Evolutionary conservation across 371 early-diverging fungal species (phyloP).

Genomic region (Cokeromyces recurvatus): DNA sequence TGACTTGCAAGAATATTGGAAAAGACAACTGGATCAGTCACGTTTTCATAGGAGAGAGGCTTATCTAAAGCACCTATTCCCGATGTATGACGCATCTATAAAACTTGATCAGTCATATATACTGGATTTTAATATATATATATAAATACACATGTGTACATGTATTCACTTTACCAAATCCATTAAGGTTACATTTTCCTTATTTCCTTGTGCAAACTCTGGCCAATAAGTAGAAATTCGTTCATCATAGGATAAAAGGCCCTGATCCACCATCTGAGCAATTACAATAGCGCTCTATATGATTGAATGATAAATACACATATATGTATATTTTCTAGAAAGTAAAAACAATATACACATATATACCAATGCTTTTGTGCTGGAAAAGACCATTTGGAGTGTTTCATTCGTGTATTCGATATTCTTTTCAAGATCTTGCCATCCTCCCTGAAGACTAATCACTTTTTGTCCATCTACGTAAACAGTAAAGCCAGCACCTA

Average conservation of each 20-base stretch:
- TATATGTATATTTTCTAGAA: neutral
- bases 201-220: constrained; percentile 70
- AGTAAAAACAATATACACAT: no score
- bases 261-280: constrained; percentile 58
- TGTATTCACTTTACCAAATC: constrained; percentile 33
- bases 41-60: constrained; percentile 25
- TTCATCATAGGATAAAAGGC: constrained; percentile 49
- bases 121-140: neutral
- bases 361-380: constrained; percentile 55
- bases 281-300: constrained; percentile 46
- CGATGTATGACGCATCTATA: constrained; percentile 56
- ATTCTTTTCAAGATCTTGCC: constrained; percentile 39
- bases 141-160: neutral
- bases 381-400: constrained; percentile 65
- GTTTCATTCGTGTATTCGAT: constrained; percentile 48
- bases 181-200: constrained; percentile 63
- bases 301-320: neutral
- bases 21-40: constrained; percentile 27
- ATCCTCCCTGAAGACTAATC: constrained; percentile 63
- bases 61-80: constrained; percentile 59
- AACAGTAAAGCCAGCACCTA: constrained; percentile 51
- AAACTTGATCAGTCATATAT: no score
- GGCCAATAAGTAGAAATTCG: constrained; percentile 68
- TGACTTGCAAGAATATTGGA: constrained; percentile 50
- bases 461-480: constrained; percentile 56